Evolutionary conservation across 2,329 filamentous ascomycete genomes (phyloP).

Genomic region (Colletotrichum liaoningense): DNA sequence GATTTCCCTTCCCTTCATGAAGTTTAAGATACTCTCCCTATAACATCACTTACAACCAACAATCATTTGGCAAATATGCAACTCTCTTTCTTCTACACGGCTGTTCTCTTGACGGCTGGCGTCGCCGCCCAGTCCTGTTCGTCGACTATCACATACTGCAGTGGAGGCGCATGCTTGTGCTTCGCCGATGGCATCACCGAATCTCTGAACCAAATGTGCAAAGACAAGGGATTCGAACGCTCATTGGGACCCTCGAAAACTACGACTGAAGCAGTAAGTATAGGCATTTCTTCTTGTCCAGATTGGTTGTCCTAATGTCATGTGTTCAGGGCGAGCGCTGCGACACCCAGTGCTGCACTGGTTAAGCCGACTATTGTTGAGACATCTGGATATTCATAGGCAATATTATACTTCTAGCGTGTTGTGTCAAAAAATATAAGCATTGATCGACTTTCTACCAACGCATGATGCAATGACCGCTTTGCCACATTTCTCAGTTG

Average conservation of each 20-base stretch:
- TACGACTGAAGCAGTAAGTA: neutral
- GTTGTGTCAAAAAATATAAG: too few species aligned
- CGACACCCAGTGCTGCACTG: neutral
- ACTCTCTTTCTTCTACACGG: neutral
- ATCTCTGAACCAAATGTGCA: neutral
- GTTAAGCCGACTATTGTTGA: neutral
- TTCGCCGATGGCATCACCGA: neutral
- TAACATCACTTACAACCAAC: neutral
- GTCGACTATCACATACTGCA: neutral
- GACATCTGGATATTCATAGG: too few species aligned
- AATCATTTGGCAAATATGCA: neutral
- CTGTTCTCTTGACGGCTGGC: neutral
- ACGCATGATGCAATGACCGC: too few species aligned
- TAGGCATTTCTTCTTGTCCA: neutral
- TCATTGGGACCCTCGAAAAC: slow-evolving; percentile 8
- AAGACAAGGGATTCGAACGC: neutral
- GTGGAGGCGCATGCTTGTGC: neutral
- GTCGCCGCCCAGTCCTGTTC: neutral
- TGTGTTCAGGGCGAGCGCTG: neutral
- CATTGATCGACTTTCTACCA: too few species aligned
- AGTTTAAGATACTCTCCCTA: neutral
- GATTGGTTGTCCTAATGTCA: too few species aligned
- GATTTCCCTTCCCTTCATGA: neutral
- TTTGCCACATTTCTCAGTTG: too few species aligned
- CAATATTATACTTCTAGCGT: too few species aligned